Conservation (phyloP, 495 filamentous ascomycete genomes). For the Daldinia loculata region DNA sequence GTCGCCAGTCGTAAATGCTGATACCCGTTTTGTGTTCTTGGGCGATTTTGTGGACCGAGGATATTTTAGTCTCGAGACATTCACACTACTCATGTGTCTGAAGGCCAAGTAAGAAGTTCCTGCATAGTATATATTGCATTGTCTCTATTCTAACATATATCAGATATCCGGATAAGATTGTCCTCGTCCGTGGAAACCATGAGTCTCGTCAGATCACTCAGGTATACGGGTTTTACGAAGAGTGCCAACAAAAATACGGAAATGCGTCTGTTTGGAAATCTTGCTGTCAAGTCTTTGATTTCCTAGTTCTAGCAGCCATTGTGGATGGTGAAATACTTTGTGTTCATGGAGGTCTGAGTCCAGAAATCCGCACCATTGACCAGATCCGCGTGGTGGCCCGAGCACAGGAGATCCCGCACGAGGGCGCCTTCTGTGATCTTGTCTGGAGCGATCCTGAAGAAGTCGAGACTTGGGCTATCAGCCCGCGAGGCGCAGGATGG, state of each 20-base stretch:
- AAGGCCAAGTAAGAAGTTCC: constrained; percentile 82
- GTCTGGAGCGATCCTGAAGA: constrained; percentile 99
- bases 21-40: constrained; percentile 92
- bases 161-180: constrained; percentile 94
- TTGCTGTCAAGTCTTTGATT: constrained; percentile 99
- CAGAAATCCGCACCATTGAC: constrained; percentile 95
- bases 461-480: constrained; percentile 97
- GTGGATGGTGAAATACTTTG: constrained; percentile 97
- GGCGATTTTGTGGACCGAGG: constrained; percentile 98
- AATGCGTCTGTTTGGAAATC: constrained; percentile 99
- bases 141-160: constrained; percentile 36
- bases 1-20: constrained; percentile 63
- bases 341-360: constrained; percentile 95
- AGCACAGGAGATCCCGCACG: constrained; percentile 97
- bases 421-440: constrained; percentile 96
- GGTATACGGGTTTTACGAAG: constrained; percentile 98
- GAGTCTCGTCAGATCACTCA: constrained; percentile 98
- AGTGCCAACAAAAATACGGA: constrained; percentile 97
- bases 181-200: constrained; percentile 95
- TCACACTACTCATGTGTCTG: constrained; percentile 92
- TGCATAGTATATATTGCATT: background rate
- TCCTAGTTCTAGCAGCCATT: constrained; percentile 93
- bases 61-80: constrained; percentile 97
- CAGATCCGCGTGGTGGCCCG: constrained; percentile 97
- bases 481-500: constrained; percentile 94